phyloP scores from a whole-genome alignment of 352 stramenopile species.

The Globisporangium solare region DNA sequence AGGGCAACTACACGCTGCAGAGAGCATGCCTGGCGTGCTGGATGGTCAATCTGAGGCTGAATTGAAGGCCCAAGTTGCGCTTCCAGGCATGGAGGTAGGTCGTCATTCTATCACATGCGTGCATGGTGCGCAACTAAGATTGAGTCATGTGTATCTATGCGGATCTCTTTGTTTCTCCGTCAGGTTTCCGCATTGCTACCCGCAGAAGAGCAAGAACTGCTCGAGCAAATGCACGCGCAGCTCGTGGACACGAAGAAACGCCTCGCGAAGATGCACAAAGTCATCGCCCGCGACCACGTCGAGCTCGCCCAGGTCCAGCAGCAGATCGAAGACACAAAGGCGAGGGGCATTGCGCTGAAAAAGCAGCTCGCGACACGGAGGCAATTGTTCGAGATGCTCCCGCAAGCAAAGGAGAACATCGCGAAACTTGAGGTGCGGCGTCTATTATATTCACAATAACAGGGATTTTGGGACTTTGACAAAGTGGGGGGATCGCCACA shows the following conservation, averaged over 20 bases:
- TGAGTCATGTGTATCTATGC: no score
- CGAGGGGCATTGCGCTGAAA: constrained; percentile 28
- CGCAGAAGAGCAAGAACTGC: constrained; percentile 14
- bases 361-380: constrained; percentile 43
- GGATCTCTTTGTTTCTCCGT: neutral
- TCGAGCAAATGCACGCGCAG: constrained; percentile 30
- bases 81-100: no score
- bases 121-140: no score
- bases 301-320: constrained; percentile 25
- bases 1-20: no score
- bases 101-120: no score
- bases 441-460: no score
- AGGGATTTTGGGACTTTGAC: no score
- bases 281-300: constrained; percentile 28
- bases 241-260: constrained; percentile 28
- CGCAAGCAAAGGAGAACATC: constrained; percentile 63
- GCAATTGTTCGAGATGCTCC: constrained; percentile 58
- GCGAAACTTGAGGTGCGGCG: constrained; percentile 46
- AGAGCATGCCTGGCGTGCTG: no score
- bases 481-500: no score
- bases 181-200: neutral
- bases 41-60: no score
- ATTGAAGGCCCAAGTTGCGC: no score
- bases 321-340: constrained; percentile 30
- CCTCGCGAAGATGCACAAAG: constrained; percentile 34